phyloP scores from a whole-genome alignment of 257 asterid species.

The Echites panduratus region DNA sequence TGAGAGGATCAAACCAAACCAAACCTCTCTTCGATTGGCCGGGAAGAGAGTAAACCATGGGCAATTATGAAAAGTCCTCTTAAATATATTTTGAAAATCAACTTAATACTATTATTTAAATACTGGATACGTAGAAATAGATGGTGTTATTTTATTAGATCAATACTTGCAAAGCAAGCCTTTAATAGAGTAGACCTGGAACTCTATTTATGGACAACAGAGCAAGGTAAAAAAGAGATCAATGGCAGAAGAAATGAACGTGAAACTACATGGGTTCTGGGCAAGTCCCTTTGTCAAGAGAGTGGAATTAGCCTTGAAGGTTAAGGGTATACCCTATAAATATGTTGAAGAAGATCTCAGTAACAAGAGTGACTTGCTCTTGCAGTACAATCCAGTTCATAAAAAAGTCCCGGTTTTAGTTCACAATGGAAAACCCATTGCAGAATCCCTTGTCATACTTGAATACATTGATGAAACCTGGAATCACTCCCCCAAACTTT shows the following conservation, averaged over 20 bases:
- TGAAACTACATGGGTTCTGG: neutral
- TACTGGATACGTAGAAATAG: too few relatives aligned
- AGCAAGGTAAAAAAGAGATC: neutral
- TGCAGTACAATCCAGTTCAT: conserved; percentile 22
- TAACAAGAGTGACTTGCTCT: conserved; percentile 16
- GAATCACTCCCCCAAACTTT: conserved; percentile 7
- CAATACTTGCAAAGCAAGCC: too few relatives aligned
- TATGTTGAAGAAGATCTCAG: conserved; percentile 10
- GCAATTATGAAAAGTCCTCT: too few relatives aligned
- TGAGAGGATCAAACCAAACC: too few relatives aligned
- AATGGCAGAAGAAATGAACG: neutral
- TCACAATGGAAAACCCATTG: conserved; percentile 21
- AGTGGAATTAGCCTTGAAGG: conserved; percentile 12
- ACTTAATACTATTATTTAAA: too few relatives aligned
- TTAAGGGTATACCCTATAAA: conserved; percentile 12
- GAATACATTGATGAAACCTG: conserved; percentile 23
- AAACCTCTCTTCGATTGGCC: too few relatives aligned
- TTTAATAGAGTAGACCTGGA: too few relatives aligned
- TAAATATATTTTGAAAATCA: too few relatives aligned
- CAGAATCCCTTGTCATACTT: conserved; percentile 24
- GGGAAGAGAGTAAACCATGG: too few relatives aligned
- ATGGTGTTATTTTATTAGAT: too few relatives aligned
- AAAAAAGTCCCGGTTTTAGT: conserved; percentile 17
- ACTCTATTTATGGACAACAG: too few relatives aligned
- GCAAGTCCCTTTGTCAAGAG: neutral